Conservation (phyloP, 805 yeast species). For the Saturnispora halmiae region DNA sequence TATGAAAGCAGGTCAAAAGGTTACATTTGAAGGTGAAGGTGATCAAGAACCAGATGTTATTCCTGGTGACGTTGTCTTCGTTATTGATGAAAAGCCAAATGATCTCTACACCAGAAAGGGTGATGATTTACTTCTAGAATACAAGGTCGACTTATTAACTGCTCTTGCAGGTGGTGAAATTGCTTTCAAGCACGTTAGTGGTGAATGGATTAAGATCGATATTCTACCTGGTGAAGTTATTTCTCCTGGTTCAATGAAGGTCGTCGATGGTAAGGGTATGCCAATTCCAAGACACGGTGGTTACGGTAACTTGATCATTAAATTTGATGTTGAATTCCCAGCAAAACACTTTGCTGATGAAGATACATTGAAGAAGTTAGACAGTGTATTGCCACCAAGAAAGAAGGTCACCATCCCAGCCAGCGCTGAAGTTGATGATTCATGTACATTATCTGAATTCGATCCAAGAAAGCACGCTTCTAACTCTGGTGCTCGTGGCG, state of each 20-base stretch:
- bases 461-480: constrained; percentile 25
- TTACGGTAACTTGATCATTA: constrained; percentile 76
- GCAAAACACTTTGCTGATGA: constrained; percentile 59
- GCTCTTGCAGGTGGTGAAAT: constrained; percentile 96
- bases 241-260: constrained; percentile 72
- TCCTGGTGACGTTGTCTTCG: constrained; percentile 94
- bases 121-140: constrained; percentile 75
- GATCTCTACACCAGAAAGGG: constrained; percentile 77
- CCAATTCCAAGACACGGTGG: constrained; percentile 87
- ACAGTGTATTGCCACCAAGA: constrained; percentile 73
- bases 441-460: constrained; percentile 25
- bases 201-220: constrained; percentile 77
- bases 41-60: constrained; percentile 92
- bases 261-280: constrained; percentile 93
- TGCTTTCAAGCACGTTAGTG: constrained; percentile 80
- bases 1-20: constrained; percentile 88
- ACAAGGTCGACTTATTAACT: constrained; percentile 83
- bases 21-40: constrained; percentile 91
- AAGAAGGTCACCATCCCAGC: constrained; percentile 50
- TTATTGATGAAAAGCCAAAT: constrained; percentile 86
- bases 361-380: constrained; percentile 65
- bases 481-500: constrained; percentile 38
- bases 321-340: constrained; percentile 89
- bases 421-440: constrained; percentile 70
- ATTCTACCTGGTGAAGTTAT: constrained; percentile 91